Evolutionary conservation across 2,329 filamentous ascomycete genomes (phyloP).

Genomic region (Graphiopsis chlorocephala): DNA sequence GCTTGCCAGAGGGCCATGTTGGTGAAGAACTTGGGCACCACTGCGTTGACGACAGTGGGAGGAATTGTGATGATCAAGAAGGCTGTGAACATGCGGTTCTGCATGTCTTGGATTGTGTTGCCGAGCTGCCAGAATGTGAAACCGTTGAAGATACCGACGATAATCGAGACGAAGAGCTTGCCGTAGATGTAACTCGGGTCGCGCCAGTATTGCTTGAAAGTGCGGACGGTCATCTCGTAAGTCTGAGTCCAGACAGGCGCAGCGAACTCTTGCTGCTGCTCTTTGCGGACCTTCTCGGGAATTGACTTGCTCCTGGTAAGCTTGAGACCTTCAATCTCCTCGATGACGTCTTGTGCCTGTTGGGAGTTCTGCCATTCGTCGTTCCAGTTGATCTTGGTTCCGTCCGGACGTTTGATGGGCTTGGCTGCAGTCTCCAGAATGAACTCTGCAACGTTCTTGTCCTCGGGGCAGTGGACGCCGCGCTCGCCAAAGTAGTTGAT

Average conservation of each 20-base stretch:
- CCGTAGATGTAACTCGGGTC: slow-evolving; percentile 74
- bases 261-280: slow-evolving; percentile 53
- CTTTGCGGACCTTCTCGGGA: slow-evolving; percentile 36
- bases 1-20: slow-evolving; percentile 72
- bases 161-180: slow-evolving; percentile 69
- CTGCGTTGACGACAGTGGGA: slow-evolving; percentile 68
- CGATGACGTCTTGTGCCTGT: slow-evolving; percentile 56
- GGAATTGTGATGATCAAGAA: slow-evolving; percentile 59
- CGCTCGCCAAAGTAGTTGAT: slow-evolving; percentile 66
- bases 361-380: slow-evolving; percentile 69
- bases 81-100: slow-evolving; percentile 75
- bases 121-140: slow-evolving; percentile 74
- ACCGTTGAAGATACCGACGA: slow-evolving; percentile 74
- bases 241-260: slow-evolving; percentile 64
- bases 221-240: slow-evolving; percentile 63
- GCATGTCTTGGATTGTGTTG: slow-evolving; percentile 64
- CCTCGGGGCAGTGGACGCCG: slow-evolving; percentile 64
- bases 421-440: slow-evolving; percentile 65
- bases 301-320: slow-evolving; percentile 51
- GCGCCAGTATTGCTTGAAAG: slow-evolving; percentile 72
- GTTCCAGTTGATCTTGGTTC: slow-evolving; percentile 66
- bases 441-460: slow-evolving; percentile 65
- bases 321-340: slow-evolving; percentile 66
- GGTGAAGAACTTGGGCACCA: slow-evolving; percentile 74
- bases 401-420: slow-evolving; percentile 51